A percentile compares a stretch with the other conserved stretches of the same genome.
These are phyloP conservation scores for Pichia sp. DNA, from an alignment of 1,139 yeast species.

Conservation along the genomic window DNA sequence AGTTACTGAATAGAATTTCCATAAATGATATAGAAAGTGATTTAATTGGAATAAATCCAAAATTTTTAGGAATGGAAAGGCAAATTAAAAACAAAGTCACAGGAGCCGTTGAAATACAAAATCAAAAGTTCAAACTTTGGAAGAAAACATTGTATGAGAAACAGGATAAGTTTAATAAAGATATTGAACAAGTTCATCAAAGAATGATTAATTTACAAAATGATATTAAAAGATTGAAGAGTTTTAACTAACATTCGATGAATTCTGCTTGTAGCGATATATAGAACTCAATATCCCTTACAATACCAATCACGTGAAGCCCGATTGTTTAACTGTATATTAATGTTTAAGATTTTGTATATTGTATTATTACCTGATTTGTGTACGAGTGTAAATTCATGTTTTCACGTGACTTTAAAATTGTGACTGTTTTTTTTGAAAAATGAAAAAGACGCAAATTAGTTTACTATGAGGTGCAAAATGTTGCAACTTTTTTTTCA, in stretches of 20 bases:
- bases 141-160: slow-evolving; percentile 48
- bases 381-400: background rate
- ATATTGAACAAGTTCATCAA: slow-evolving; percentile 42
- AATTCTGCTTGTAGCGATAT: no score
- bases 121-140: slow-evolving; percentile 62
- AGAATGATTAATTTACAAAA: slow-evolving; percentile 35
- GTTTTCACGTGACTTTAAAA: background rate
- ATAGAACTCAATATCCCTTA: no score
- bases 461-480: no score
- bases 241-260: no score
- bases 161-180: slow-evolving; percentile 52
- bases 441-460: no score
- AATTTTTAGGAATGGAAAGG: slow-evolving; percentile 41
- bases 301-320: no score
- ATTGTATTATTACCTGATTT: no score
- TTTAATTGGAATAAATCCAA: slow-evolving; percentile 41
- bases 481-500: no score
- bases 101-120: slow-evolving; percentile 47
- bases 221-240: slow-evolving; percentile 29
- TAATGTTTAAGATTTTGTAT: no score
- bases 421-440: background rate
- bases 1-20: slow-evolving; percentile 36
- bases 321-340: no score
- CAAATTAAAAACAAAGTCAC: slow-evolving; percentile 42
- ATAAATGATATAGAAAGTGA: slow-evolving; percentile 35